Percentiles rank a stretch among this genome's conserved stretches.
Conservation (phyloP, 306 rosid species). For the Arachis hypogaea region DNA sequence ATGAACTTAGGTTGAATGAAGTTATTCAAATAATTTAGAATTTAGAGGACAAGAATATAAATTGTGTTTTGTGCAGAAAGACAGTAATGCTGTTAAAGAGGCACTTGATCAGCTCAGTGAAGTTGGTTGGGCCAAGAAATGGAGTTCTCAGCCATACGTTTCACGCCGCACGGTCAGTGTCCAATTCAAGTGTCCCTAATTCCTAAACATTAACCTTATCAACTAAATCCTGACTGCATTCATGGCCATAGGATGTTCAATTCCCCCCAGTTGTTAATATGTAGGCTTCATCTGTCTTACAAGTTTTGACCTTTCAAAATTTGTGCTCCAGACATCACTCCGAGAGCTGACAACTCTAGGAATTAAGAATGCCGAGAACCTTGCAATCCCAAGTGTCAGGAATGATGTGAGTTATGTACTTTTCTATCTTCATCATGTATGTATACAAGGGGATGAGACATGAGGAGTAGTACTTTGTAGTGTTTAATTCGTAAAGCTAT, state of each 20-base stretch:
- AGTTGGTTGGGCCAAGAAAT: constrained; percentile 92
- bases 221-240: constrained; percentile 39
- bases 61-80: constrained; percentile 61
- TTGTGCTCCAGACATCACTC: constrained; percentile 70
- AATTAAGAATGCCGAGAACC: constrained; percentile 87
- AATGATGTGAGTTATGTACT: constrained; percentile 69
- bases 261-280: constrained; percentile 33
- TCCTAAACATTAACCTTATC: constrained; percentile 48
- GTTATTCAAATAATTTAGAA: not conserved
- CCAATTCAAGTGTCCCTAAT: constrained; percentile 54
- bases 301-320: constrained; percentile 43
- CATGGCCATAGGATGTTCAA: constrained; percentile 47
- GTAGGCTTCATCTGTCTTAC: constrained; percentile 18
- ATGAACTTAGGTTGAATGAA: not conserved
- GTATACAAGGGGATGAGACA: not conserved
- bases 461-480: not conserved
- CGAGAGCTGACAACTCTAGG: constrained; percentile 88
- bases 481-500: constrained; percentile 1
- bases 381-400: constrained; percentile 95
- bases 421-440: not conserved
- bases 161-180: constrained; percentile 97
- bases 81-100: constrained; percentile 77
- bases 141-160: constrained; percentile 96
- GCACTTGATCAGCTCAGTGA: constrained; percentile 80
- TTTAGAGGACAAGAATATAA: constrained; percentile 21